phyloP scores from a whole-genome alignment of 2,329 filamentous ascomycete genomes.

The Cordyceps farinosa region DNA sequence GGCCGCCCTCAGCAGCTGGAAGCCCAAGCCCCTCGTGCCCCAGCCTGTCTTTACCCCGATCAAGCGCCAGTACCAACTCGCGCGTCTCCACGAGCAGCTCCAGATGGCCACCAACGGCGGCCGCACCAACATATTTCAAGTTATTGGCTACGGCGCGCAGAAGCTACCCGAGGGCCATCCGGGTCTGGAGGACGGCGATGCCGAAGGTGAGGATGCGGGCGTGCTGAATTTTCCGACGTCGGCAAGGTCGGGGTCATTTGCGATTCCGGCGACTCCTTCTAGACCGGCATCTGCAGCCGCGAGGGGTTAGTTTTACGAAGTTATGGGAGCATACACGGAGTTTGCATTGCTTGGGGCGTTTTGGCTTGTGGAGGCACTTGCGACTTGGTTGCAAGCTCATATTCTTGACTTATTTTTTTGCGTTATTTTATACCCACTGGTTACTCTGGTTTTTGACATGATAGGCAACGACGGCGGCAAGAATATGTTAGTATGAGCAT shows the following conservation, averaged over 20 bases:
- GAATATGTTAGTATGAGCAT: neutral
- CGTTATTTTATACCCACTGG: constrained; percentile 10
- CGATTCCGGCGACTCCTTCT: constrained; percentile 12
- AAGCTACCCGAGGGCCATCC: constrained; percentile 49
- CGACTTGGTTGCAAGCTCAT: neutral
- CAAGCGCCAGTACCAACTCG: constrained; percentile 59
- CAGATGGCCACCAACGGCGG: constrained; percentile 64
- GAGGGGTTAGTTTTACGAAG: neutral
- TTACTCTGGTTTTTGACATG: neutral
- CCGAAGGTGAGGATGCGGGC: constrained; percentile 54
- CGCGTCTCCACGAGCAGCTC: constrained; percentile 62
- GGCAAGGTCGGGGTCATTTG: constrained; percentile 34
- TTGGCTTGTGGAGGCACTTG: neutral
- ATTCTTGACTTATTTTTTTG: neutral
- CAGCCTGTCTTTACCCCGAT: constrained; percentile 61
- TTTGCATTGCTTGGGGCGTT: constrained; percentile 2
- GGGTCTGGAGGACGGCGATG: constrained; percentile 46
- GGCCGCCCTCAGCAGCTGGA: constrained; percentile 70
- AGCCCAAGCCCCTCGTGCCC: constrained; percentile 72
- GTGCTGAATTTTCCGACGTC: constrained; percentile 35
- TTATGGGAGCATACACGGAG: neutral
- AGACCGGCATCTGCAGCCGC: constrained; percentile 3
- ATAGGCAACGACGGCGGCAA: neutral
- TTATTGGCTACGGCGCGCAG: constrained; percentile 54
- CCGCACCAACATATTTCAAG: constrained; percentile 62